These are phyloP conservation scores for Fusarium begoniae DNA, from an alignment of 2,329 filamentous ascomycete genomes.

Conservation along the genomic window DNA sequence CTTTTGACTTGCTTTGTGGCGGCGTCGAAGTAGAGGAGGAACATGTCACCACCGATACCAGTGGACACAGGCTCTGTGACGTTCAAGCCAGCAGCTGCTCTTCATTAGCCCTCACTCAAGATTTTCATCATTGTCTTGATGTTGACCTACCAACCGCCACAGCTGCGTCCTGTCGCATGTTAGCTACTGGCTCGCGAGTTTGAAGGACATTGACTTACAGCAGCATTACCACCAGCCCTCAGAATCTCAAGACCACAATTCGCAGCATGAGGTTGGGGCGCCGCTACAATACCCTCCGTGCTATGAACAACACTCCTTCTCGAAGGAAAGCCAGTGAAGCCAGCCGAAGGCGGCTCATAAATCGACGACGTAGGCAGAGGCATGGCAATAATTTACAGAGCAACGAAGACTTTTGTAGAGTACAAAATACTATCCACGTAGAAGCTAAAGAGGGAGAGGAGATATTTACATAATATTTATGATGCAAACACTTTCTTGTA, in stretches of 20 bases:
- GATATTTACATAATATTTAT: neutral
- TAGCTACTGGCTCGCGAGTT: neutral
- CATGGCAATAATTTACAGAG: accelerated
- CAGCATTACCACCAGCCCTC: slow-evolving; percentile 90
- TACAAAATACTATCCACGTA: no score
- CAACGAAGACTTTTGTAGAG: no score
- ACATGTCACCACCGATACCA: slow-evolving; percentile 97
- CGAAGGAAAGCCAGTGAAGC: slow-evolving; percentile 75
- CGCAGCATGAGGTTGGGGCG: slow-evolving; percentile 87
- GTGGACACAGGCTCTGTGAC: slow-evolving; percentile 93
- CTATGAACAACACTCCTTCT: slow-evolving; percentile 93
- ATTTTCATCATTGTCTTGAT: accelerated
- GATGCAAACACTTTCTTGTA: neutral
- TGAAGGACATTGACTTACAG: slow-evolving; percentile 59
- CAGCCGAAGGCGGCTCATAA: slow-evolving; percentile 55
- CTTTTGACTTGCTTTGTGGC: slow-evolving; percentile 82
- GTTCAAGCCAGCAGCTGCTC: slow-evolving; percentile 84
- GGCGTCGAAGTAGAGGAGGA: slow-evolving; percentile 91
- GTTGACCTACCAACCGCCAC: slow-evolving; percentile 79
- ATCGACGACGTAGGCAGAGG: slow-evolving; percentile 52
- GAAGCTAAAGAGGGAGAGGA: no score
- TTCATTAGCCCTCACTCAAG: neutral
- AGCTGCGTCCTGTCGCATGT: slow-evolving; percentile 78
- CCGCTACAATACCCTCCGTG: slow-evolving; percentile 89
- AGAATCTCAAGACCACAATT: slow-evolving; percentile 87